Evolutionary conservation across 1,284 basidiomycete species (phyloP).

Genomic region (Tausonia pullulans): DNA sequence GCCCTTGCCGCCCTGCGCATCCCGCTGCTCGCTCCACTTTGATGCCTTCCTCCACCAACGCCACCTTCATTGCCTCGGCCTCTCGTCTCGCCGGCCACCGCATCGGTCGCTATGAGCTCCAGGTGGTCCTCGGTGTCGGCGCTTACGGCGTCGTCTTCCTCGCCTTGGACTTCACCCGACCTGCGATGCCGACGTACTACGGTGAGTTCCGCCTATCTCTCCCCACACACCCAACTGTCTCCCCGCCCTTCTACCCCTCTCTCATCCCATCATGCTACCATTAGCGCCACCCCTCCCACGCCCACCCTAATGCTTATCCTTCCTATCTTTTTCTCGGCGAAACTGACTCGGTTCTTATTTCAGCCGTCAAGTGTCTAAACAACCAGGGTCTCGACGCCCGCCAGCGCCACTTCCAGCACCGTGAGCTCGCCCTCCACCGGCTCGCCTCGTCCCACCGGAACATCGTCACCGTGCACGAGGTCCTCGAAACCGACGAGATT

Average conservation of each 20-base stretch:
- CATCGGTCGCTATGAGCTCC: slow-evolving; percentile 39
- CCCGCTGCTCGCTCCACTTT: slow-evolving; percentile 50
- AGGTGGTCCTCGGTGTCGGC: slow-evolving; percentile 76
- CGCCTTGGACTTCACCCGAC: slow-evolving; percentile 49
- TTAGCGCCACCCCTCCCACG: slow-evolving; percentile 19
- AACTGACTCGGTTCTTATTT: not conserved
- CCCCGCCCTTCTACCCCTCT: not conserved
- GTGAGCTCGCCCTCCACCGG: slow-evolving; percentile 53
- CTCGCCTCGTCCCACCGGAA: slow-evolving; percentile 61
- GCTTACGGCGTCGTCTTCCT: slow-evolving; percentile 95
- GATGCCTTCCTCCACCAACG: slow-evolving; percentile 31
- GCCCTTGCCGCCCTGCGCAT: too few species aligned
- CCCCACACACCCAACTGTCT: not conserved
- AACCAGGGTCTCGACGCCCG: slow-evolving; percentile 50
- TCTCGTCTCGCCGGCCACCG: slow-evolving; percentile 37
- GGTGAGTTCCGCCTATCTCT: not conserved
- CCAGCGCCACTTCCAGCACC: slow-evolving; percentile 66
- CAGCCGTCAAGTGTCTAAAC: slow-evolving; percentile 79
- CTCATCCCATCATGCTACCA: not conserved
- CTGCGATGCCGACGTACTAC: slow-evolving; percentile 45
- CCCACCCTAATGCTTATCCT: slow-evolving; percentile 68
- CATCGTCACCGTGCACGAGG: slow-evolving; percentile 79
- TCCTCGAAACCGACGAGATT: slow-evolving; percentile 56
- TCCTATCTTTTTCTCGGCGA: slow-evolving; percentile 42
- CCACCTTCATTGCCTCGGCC: slow-evolving; percentile 28